Conservation (phyloP, 495 filamentous ascomycete species). For the Pseudotulostoma volvatum region DNA sequence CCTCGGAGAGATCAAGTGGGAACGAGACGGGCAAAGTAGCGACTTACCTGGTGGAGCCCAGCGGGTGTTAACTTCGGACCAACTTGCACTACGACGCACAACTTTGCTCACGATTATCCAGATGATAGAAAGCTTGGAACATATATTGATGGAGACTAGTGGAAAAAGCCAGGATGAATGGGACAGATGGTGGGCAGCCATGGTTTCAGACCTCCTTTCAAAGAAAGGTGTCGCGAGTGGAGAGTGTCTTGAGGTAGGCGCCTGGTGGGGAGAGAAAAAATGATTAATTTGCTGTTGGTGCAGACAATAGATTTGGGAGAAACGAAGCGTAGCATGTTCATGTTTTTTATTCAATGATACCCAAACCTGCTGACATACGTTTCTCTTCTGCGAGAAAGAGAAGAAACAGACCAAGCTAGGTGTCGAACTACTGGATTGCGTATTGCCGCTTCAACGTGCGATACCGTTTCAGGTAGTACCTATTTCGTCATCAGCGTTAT, state of each 20-base stretch:
- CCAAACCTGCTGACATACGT: too few species aligned
- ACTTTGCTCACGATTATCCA: slow-evolving; percentile 69
- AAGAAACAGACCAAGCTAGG: slow-evolving; percentile 8
- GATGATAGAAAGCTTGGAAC: slow-evolving; percentile 78
- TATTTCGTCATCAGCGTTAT: slow-evolving; percentile 21
- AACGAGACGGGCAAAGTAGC: slow-evolving; percentile 41
- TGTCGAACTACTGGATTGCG: slow-evolving; percentile 20
- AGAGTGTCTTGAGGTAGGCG: slow-evolving; percentile 83
- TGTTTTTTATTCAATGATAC: slow-evolving; percentile 1
- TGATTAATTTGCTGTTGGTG: slow-evolving; percentile 16
- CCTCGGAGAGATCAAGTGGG: slow-evolving; percentile 76
- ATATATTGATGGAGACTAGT: slow-evolving; percentile 62
- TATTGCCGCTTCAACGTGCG: slow-evolving; percentile 75
- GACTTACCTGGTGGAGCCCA: slow-evolving; percentile 22
- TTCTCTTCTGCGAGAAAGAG: slow-evolving; percentile 6
- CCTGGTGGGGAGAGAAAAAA: slow-evolving; percentile 80
- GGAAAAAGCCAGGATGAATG: slow-evolving; percentile 82
- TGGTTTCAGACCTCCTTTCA: slow-evolving; percentile 71
- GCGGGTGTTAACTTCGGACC: slow-evolving; percentile 46
- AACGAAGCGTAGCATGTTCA: neutral
- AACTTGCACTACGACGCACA: slow-evolving; percentile 58
- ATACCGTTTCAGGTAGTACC: slow-evolving; percentile 92
- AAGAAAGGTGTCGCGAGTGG: slow-evolving; percentile 63
- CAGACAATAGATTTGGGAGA: slow-evolving; percentile 4
- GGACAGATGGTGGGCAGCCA: slow-evolving; percentile 76